Conservation (phyloP, 2,329 filamentous ascomycete species). For the Proliferodiscus dingleyae region DNA sequence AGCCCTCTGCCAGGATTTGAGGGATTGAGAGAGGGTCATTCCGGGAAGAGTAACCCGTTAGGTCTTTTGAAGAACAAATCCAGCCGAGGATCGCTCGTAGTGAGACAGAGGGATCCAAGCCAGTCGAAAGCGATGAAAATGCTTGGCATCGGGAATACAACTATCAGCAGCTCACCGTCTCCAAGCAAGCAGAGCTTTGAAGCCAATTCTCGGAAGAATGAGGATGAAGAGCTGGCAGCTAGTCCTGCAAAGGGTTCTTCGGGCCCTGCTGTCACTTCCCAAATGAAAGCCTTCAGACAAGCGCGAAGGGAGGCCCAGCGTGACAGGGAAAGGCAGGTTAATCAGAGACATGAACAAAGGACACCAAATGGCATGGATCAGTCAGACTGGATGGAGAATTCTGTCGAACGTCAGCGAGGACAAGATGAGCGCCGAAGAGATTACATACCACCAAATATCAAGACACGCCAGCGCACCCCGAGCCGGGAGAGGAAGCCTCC, state of each 20-base stretch:
- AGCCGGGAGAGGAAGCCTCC: constrained; percentile 27
- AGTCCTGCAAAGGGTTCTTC: constrained; percentile 8
- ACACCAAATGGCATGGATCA: constrained; percentile 12
- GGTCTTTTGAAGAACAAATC: constrained; percentile 62
- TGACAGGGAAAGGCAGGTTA: constrained; percentile 27
- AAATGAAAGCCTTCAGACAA: constrained; percentile 28
- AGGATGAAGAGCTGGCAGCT: constrained; percentile 24
- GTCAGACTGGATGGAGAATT: constrained; percentile 13
- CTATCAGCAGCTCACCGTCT: constrained; percentile 38
- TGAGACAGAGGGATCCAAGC: constrained; percentile 38
- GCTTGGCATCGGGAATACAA: constrained; percentile 48
- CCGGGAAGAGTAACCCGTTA: constrained; percentile 50
- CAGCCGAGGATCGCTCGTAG: constrained; percentile 61
- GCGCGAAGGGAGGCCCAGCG: constrained; percentile 30
- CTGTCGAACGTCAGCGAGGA: constrained; percentile 12
- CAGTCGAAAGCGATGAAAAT: constrained; percentile 57
- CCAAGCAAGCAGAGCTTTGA: constrained; percentile 33
- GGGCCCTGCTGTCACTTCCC: constrained; percentile 15
- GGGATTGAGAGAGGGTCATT: constrained; percentile 30
- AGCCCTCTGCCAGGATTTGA: constrained; percentile 32
- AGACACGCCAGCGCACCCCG: constrained; percentile 19
- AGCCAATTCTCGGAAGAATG: constrained; percentile 22
- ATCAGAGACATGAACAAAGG: constrained; percentile 24
- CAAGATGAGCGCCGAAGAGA: constrained; percentile 16
- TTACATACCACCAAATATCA: constrained; percentile 18